Evolutionary conservation across 108 stramenopile genomes (phyloP).

Genomic region (Stephanodiscus triporus): DNA sequence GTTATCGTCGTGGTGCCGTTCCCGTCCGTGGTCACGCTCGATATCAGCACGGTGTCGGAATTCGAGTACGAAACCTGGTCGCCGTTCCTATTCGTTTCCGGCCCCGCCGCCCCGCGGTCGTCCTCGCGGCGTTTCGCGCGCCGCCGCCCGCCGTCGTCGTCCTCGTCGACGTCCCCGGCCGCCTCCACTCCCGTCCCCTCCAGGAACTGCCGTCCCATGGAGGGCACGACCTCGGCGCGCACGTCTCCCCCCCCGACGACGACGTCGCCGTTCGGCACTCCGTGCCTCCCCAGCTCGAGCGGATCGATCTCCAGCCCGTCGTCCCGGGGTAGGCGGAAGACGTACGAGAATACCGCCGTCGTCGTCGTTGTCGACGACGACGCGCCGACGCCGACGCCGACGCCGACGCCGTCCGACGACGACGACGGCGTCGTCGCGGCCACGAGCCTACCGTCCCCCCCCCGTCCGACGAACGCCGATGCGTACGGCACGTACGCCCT

Average conservation of each 20-base stretch:
- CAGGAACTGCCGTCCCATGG: background rate
- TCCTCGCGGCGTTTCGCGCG: background rate
- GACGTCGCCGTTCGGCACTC: background rate
- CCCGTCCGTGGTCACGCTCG: conserved; percentile 31
- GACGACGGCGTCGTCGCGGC: background rate
- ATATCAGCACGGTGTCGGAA: conserved; percentile 29
- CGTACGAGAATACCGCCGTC: conserved; percentile 38
- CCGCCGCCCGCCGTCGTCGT: too few relatives aligned
- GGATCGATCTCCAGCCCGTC: conserved; percentile 9
- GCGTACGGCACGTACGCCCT: conserved; percentile 33
- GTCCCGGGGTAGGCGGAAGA: conserved; percentile 23
- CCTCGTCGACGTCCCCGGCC: too few relatives aligned
- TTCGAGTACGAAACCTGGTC: background rate
- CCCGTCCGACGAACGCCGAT: conserved; percentile 9
- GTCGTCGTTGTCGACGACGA: background rate
- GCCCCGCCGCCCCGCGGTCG: background rate
- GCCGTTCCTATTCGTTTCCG: background rate
- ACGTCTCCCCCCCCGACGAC: too few relatives aligned
- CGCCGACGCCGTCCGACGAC: conserved; percentile 5
- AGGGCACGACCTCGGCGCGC: background rate
- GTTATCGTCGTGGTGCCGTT: conserved; percentile 31
- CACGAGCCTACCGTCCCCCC: background rate
- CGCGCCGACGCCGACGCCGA: too few relatives aligned
- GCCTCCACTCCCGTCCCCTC: too few relatives aligned
- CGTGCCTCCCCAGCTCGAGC: background rate